phyloP scores from a whole-genome alignment of 2,329 filamentous ascomycete genomes.

The Clarireedia homoeocarpa region DNA sequence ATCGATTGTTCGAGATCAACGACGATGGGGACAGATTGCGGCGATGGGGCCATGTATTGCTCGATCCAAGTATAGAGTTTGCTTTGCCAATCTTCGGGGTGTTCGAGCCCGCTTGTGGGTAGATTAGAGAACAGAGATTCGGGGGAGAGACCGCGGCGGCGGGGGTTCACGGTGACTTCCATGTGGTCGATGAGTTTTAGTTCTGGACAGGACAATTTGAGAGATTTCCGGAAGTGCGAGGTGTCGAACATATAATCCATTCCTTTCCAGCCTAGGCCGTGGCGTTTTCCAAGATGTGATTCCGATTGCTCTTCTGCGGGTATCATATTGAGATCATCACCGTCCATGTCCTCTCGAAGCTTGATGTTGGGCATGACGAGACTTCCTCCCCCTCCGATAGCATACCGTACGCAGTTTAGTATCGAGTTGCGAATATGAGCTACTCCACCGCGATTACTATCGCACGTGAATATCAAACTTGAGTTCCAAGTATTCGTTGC shows the following conservation, averaged over 20 bases:
- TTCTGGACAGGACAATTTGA: constrained; percentile 23
- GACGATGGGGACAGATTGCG: constrained; percentile 17
- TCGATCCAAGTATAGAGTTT: constrained; percentile 22
- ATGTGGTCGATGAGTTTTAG: constrained; percentile 20
- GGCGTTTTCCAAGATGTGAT: constrained; percentile 14
- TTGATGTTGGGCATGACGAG: constrained; percentile 33
- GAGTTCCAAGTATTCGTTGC: constrained; percentile 28
- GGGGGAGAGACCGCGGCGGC: constrained; percentile 19
- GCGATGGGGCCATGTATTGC: constrained; percentile 12
- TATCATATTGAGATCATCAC: constrained; percentile 17
- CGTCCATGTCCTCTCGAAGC: constrained; percentile 28
- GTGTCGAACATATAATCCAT: constrained; percentile 26
- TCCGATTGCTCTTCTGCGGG: constrained; percentile 3
- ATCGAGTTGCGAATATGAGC: constrained; percentile 36
- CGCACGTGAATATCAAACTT: constrained; percentile 34
- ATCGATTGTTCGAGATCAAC: constrained; percentile 22
- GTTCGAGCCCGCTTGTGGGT: constrained; percentile 16
- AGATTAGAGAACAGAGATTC: constrained; percentile 17
- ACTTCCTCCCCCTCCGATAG: constrained; percentile 32
- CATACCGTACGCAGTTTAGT: constrained; percentile 35
- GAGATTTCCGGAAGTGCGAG: constrained; percentile 20
- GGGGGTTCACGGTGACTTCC: constrained; percentile 13
- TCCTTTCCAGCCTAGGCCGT: constrained; percentile 23
- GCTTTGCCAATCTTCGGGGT: constrained; percentile 21
- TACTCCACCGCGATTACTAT: constrained; percentile 34